Evolutionary conservation across 192 early-diverging fungal species (phyloP).

Genomic region (Helicostylum pulchrum): DNA sequence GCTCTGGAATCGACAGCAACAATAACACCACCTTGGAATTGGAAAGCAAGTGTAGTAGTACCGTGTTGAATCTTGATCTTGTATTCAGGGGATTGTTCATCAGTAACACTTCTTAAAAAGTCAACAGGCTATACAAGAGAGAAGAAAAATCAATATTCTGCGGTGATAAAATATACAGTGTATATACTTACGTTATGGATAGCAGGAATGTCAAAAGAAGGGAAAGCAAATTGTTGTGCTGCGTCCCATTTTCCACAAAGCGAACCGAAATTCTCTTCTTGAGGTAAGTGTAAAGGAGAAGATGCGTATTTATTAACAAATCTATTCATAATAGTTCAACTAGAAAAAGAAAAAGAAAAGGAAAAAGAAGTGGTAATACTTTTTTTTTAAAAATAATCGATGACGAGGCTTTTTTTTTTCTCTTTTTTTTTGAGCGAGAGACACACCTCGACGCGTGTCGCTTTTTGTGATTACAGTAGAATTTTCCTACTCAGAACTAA

Average conservation of each 20-base stretch:
- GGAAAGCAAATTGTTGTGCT: slow-evolving; percentile 48
- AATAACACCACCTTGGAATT: slow-evolving; percentile 91
- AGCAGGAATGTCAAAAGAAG: slow-evolving; percentile 56
- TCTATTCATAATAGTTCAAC: slow-evolving; percentile 18
- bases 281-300: slow-evolving; percentile 24
- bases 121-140: slow-evolving; percentile 65
- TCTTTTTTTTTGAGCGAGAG: too few relatives aligned
- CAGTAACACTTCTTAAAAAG: slow-evolving; percentile 82
- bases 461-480: too few relatives aligned
- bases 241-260: slow-evolving; percentile 46
- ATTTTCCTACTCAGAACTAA: too few relatives aligned
- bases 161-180: neutral
- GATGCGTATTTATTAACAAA: slow-evolving; percentile 34
- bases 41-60: slow-evolving; percentile 98
- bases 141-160: neutral
- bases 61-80: slow-evolving; percentile 92
- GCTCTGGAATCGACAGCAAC: slow-evolving; percentile 97
- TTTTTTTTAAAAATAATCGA: neutral
- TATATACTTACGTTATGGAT: slow-evolving; percentile 46
- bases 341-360: neutral
- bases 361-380: neutral
- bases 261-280: slow-evolving; percentile 13
- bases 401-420: neutral
- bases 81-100: slow-evolving; percentile 69
- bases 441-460: too few relatives aligned